Conservation (phyloP, 352 stramenopile species). For the Phytopythium aichiense region DNA sequence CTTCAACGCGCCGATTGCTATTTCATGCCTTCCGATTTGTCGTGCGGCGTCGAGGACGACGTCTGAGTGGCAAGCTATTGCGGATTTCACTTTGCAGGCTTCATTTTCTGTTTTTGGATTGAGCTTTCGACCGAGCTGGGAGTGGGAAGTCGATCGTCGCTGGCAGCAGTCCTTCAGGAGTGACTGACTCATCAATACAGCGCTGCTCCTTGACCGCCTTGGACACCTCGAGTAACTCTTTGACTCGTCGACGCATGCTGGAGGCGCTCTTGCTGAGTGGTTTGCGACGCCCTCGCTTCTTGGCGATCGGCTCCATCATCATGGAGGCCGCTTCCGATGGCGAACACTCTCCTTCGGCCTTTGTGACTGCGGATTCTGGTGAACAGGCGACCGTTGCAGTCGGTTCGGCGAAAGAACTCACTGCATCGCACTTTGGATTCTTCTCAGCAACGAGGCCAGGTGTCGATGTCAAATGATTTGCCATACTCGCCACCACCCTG, state of each 20-base stretch:
- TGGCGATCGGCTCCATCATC: neutral
- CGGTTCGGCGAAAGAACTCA: neutral
- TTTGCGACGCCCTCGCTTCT: neutral
- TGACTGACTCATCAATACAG: neutral
- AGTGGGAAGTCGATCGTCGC: neutral
- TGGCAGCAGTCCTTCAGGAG: neutral
- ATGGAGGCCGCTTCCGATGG: neutral
- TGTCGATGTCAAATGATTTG: neutral
- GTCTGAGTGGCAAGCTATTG: neutral
- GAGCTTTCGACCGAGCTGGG: neutral
- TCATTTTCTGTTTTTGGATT: neutral
- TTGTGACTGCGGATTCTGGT: neutral
- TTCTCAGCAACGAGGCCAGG: neutral
- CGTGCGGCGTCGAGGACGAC: neutral
- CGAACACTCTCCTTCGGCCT: neutral
- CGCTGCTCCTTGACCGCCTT: neutral
- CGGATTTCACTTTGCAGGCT: no score
- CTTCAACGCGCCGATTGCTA: neutral
- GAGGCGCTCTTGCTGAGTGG: neutral
- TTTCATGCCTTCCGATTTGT: no score
- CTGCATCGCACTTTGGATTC: neutral
- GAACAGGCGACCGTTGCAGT: neutral
- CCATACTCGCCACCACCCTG: neutral
- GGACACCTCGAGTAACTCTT: constrained; percentile 2
- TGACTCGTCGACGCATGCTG: constrained; percentile 2